A percentile compares a stretch with the other conserved stretches of the same genome.
phyloP scores from a whole-genome alignment of 805 yeast genomes.

The Candida quercuum region DNA sequence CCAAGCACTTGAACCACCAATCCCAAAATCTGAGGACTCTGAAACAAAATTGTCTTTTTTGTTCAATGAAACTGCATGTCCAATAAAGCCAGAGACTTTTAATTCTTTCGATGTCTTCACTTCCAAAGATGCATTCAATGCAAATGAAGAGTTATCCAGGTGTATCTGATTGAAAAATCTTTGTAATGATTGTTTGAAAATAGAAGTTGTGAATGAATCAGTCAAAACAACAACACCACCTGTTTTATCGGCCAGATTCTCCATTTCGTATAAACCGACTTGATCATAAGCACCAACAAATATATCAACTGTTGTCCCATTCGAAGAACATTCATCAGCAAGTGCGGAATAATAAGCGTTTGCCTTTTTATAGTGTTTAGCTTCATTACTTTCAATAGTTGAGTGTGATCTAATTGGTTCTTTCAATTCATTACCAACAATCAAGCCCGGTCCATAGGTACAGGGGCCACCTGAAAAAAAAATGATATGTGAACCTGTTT shows the following conservation, averaged over 20 bases:
- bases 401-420: constrained; percentile 66
- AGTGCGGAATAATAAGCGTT: not conserved
- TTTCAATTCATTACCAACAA: constrained; percentile 50
- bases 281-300: constrained; percentile 97
- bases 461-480: constrained; percentile 60
- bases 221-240: constrained; percentile 87
- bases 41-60: constrained; percentile 21
- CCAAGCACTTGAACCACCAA: constrained; percentile 53
- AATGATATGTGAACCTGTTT: constrained; percentile 49
- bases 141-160: constrained; percentile 41
- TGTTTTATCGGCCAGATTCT: constrained; percentile 73
- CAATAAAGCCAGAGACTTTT: constrained; percentile 54
- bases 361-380: constrained; percentile 26
- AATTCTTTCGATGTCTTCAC: constrained; percentile 45
- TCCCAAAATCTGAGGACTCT: constrained; percentile 30
- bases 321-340: constrained; percentile 29
- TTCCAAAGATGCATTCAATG: constrained; percentile 56
- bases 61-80: constrained; percentile 50
- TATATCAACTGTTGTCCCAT: constrained; percentile 80
- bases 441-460: constrained; percentile 59
- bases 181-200: constrained; percentile 87
- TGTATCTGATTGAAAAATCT: constrained; percentile 49
- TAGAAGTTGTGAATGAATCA: constrained; percentile 92
- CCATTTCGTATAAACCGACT: constrained; percentile 93
- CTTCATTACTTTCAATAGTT: constrained; percentile 44